Conservation (phyloP, 148 eudicot genomes). For the Amaranthus cruentus region DNA sequence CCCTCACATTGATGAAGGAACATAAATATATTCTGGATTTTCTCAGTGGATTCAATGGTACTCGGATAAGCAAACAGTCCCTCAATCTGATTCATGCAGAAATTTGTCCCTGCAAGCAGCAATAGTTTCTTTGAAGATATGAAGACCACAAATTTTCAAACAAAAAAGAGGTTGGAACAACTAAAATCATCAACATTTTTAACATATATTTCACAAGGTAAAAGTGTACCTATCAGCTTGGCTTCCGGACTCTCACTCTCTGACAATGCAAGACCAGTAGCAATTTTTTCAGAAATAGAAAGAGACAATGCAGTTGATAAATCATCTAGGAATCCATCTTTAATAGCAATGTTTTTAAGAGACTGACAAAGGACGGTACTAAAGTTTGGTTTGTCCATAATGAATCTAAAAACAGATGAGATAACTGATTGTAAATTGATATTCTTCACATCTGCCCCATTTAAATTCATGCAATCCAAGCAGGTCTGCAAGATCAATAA, state of each 20-base stretch:
- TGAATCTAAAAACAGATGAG: conserved; percentile 53
- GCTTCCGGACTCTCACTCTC: conserved; percentile 63
- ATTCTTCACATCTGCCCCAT: conserved; percentile 51
- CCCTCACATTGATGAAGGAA: conserved; percentile 80
- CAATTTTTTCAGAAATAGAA: conserved; percentile 67
- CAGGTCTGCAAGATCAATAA: conserved; percentile 58
- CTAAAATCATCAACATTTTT: neutral
- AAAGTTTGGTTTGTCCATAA: conserved; percentile 73
- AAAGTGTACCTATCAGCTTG: conserved; percentile 56
- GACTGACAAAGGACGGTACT: conserved; percentile 65
- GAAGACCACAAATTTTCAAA: neutral
- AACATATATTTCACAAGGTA: neutral
- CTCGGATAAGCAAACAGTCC: conserved; percentile 50
- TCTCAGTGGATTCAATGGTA: conserved; percentile 47
- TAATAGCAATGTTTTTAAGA: conserved; percentile 38
- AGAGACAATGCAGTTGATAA: conserved; percentile 58
- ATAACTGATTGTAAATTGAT: conserved; percentile 45
- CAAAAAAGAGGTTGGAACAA: neutral
- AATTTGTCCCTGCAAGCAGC: conserved; percentile 67
- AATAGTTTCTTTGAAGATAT: neutral
- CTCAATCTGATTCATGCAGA: conserved; percentile 67
- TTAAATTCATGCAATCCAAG: conserved; percentile 55
- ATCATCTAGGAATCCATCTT: conserved; percentile 69
- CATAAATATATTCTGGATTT: conserved; percentile 64
- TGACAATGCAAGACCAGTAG: conserved; percentile 76